Evolutionary conservation across 1,284 basidiomycete species (phyloP).

Genomic region (Fomitiporia mediterranea): DNA sequence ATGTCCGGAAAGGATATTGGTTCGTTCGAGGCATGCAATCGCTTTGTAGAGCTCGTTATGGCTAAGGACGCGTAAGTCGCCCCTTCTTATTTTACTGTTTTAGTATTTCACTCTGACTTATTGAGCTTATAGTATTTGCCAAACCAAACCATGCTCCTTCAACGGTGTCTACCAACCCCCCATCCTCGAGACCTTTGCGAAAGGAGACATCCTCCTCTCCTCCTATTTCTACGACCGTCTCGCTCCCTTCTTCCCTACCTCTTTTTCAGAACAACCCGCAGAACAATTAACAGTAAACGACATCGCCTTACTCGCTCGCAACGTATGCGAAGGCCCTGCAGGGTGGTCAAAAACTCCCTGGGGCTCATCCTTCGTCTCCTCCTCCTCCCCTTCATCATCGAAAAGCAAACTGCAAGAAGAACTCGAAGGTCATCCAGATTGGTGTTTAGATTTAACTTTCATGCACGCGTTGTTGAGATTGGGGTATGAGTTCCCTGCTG

Average conservation of each 20-base stretch:
- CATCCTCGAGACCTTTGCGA: constrained; percentile 84
- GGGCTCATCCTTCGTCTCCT: constrained; percentile 30
- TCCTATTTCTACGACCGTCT: constrained; percentile 99
- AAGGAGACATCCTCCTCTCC: constrained; percentile 76
- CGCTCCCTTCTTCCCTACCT: constrained; percentile 61
- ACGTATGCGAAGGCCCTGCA: constrained; percentile 66
- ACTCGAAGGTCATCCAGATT: constrained; percentile 82
- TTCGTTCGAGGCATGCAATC: constrained; percentile 81
- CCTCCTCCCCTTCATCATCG: constrained; percentile 14
- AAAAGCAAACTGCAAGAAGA: constrained; percentile 63
- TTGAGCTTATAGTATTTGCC: constrained; percentile 60
- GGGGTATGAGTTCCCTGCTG: constrained; percentile 76
- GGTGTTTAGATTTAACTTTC: constrained; percentile 94
- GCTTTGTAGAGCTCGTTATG: constrained; percentile 87
- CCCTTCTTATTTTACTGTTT: constrained; percentile 8
- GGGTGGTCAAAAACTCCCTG: constrained; percentile 54
- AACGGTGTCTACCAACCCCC: constrained; percentile 97
- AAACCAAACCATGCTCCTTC: constrained; percentile 91
- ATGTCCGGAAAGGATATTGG: constrained; percentile 82
- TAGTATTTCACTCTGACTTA: constrained; percentile 14
- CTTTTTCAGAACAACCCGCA: constrained; percentile 17
- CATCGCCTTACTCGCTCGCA: constrained; percentile 60
- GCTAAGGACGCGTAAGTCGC: constrained; percentile 87
- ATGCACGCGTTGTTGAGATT: constrained; percentile 86
- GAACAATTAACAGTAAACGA: constrained; percentile 52